A percentile compares a stretch with the other conserved stretches of the same genome.
Conservation (phyloP, 768 basidiomycete species). For the Boletus rubropictus region DNA sequence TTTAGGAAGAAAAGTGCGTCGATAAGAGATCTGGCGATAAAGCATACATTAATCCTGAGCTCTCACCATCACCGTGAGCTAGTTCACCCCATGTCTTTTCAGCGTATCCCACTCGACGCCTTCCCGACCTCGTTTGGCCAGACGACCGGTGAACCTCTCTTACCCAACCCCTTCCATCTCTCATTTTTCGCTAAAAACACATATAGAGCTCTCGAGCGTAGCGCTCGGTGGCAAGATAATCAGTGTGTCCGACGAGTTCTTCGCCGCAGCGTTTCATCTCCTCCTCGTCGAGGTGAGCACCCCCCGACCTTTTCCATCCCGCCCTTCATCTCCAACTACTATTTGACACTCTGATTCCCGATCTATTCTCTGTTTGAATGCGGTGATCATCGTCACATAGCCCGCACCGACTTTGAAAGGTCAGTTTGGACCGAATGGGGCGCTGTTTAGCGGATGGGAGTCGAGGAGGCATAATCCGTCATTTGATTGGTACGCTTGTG, state of each 20-base stretch:
- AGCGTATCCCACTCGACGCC: slow-evolving; percentile 40
- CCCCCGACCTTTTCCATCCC: too few relatives aligned
- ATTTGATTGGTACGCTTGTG: slow-evolving; percentile 69
- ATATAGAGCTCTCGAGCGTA: slow-evolving; percentile 79
- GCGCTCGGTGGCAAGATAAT: slow-evolving; percentile 73
- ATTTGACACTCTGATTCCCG: background rate
- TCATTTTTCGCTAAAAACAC: background rate
- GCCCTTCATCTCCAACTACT: background rate
- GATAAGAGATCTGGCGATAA: background rate
- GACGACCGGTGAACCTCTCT: slow-evolving; percentile 41
- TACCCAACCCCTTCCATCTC: background rate
- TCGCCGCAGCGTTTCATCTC: slow-evolving; percentile 79
- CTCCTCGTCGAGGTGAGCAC: slow-evolving; percentile 68
- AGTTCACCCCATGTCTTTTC: slow-evolving; percentile 43
- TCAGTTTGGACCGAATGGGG: slow-evolving; percentile 96
- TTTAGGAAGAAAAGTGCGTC: too few relatives aligned
- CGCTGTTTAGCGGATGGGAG: slow-evolving; percentile 94
- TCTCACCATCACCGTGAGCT: too few relatives aligned
- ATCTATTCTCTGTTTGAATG: background rate
- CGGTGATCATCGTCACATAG: slow-evolving; percentile 34
- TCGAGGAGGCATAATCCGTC: slow-evolving; percentile 79
- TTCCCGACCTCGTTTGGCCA: slow-evolving; percentile 45
- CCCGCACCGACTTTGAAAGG: slow-evolving; percentile 86
- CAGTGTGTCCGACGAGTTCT: slow-evolving; percentile 91
- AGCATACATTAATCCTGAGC: too few relatives aligned